A percentile compares a stretch with the other conserved stretches of the same genome.
Conservation (phyloP, 129 eudicot genomes). For the Cynara cardunculus region DNA sequence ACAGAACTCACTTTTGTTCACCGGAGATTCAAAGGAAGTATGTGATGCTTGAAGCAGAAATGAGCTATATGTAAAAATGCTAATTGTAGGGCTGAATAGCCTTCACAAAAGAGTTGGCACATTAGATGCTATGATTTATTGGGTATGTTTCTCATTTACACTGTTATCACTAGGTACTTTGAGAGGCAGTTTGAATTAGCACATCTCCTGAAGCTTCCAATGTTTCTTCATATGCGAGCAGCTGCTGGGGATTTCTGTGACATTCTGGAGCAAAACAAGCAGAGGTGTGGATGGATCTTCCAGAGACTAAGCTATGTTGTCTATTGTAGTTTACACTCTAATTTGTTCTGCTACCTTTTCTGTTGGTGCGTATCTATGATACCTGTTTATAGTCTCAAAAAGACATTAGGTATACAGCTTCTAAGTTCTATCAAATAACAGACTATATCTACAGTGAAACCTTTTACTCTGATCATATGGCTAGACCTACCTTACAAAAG, state of each 20-base stretch:
- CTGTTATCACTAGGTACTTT: conserved; percentile 58
- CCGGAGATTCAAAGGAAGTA: conserved; percentile 86
- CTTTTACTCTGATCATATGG: too few relatives aligned
- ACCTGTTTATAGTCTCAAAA: background rate
- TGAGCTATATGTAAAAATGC: background rate
- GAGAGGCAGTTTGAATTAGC: conserved; percentile 97
- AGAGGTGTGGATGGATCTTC: conserved; percentile 44
- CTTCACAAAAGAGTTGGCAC: background rate
- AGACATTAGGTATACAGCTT: background rate
- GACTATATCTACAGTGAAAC: too few relatives aligned
- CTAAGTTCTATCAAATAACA: too few relatives aligned
- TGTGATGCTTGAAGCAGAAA: conserved; percentile 15
- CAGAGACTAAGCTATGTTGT: background rate
- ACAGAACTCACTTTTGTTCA: conserved; percentile 94
- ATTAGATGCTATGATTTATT: background rate
- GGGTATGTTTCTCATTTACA: background rate
- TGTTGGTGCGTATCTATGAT: background rate
- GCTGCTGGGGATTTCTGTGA: conserved; percentile 90
- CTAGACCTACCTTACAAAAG: too few relatives aligned
- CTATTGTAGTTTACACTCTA: background rate
- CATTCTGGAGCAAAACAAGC: conserved; percentile 72
- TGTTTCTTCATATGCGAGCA: conserved; percentile 99
- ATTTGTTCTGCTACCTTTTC: background rate
- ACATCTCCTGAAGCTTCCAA: conserved; percentile 73
- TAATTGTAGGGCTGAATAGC: background rate